Evolutionary conservation across 441 rosid genomes (phyloP).

Genomic region (Sinapis alba): DNA sequence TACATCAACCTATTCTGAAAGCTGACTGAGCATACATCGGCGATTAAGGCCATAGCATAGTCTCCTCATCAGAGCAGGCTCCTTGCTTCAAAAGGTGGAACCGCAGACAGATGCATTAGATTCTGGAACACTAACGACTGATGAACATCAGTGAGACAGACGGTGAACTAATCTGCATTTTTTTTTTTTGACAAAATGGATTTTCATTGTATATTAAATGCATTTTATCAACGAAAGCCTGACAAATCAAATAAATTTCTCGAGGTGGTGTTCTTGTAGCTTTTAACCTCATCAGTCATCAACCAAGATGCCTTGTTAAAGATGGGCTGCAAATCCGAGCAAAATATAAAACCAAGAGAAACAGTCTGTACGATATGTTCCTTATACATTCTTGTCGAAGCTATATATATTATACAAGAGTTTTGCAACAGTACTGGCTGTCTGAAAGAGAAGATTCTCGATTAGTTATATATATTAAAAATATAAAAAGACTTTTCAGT

Average conservation of each 20-base stretch:
- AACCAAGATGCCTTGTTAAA: constrained; percentile 78
- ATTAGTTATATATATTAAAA: no score
- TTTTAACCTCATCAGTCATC: constrained; percentile 72
- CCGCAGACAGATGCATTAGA: constrained; percentile 93
- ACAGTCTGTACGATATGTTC: neutral
- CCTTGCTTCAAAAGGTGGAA: constrained; percentile 98
- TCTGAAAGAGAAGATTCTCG: neutral
- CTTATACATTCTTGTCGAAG: neutral
- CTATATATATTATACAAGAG: no score
- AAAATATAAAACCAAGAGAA: constrained; percentile 52
- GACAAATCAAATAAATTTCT: constrained; percentile 86
- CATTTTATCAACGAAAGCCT: constrained; percentile 42
- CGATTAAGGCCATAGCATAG: constrained; percentile 97
- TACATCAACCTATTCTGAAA: constrained; percentile 73
- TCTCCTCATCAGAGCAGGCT: constrained; percentile 93
- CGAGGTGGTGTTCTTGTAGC: constrained; percentile 90
- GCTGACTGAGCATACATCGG: constrained; percentile 91
- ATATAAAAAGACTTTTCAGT: neutral
- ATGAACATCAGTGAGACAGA: constrained; percentile 59
- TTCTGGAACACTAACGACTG: constrained; percentile 85
- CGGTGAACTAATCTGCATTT: constrained; percentile 9
- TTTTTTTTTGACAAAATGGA: neutral
- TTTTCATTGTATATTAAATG: neutral
- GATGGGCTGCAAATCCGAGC: constrained; percentile 68
- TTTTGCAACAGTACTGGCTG: neutral